These are phyloP conservation scores for Leccinum fallax DNA, from an alignment of 1,284 basidiomycete genomes.

Conservation along the genomic window DNA sequence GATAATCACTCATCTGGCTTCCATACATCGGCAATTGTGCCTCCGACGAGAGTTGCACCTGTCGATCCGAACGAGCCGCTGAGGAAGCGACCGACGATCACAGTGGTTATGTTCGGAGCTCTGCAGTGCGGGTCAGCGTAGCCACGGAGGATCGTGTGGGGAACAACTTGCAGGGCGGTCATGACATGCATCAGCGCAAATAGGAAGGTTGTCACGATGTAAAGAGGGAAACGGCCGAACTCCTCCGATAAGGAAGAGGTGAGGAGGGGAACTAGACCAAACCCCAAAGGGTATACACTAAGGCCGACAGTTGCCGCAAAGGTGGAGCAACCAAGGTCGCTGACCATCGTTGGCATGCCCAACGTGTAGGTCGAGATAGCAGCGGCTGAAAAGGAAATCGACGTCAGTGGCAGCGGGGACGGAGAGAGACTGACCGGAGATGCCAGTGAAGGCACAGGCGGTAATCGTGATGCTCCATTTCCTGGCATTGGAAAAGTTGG, in stretches of 20 bases:
- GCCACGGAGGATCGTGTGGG: neutral
- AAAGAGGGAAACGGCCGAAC: constrained; percentile 50
- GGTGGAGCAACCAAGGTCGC: constrained; percentile 42
- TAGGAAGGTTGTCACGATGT: constrained; percentile 41
- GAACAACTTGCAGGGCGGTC: constrained; percentile 40
- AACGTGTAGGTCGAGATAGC: constrained; percentile 43
- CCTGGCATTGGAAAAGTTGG: constrained; percentile 45
- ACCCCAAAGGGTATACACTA: constrained; percentile 48
- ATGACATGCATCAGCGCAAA: constrained; percentile 45
- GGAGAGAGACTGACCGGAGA: constrained; percentile 29
- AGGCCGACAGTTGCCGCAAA: constrained; percentile 41
- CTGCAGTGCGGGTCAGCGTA: constrained; percentile 17
- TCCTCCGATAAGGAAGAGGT: constrained; percentile 55
- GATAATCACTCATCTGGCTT: constrained; percentile 30
- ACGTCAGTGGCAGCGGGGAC: neutral
- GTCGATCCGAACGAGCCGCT: constrained; percentile 47
- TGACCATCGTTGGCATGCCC: constrained; percentile 44
- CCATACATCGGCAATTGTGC: constrained; percentile 58
- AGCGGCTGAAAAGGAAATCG: constrained; percentile 29
- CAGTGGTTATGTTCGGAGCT: constrained; percentile 35
- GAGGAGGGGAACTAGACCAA: constrained; percentile 50
- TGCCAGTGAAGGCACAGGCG: constrained; percentile 34
- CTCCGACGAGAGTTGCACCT: constrained; percentile 65
- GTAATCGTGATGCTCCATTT: constrained; percentile 46
- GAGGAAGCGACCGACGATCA: constrained; percentile 34